Conservation (phyloP, 805 yeast genomes). For the Isabelozyma heimii region DNA sequence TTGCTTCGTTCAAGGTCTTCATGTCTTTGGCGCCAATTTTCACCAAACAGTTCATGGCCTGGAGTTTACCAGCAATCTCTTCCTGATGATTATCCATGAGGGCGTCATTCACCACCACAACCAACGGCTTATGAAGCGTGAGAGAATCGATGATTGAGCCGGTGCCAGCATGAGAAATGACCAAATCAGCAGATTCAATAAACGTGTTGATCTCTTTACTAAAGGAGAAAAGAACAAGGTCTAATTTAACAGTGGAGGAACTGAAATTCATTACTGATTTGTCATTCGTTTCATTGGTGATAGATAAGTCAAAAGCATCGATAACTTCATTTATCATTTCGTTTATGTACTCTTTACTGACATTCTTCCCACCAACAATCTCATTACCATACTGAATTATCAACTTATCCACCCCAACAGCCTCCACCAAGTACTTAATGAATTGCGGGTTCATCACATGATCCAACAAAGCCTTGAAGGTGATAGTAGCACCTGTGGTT, state of each 20-base stretch:
- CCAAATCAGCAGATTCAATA: slow-evolving; percentile 50
- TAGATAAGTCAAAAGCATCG: slow-evolving; percentile 6
- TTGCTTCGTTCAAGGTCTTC: neutral
- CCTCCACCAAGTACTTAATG: slow-evolving; percentile 34
- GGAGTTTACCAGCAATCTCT: slow-evolving; percentile 55
- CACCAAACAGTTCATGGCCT: neutral
- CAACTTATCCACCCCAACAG: slow-evolving; percentile 31
- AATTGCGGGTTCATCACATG: slow-evolving; percentile 26
- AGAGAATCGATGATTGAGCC: slow-evolving; percentile 86
- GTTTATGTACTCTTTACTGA: slow-evolving; percentile 21
- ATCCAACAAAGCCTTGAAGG: slow-evolving; percentile 62
- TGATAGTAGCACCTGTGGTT: slow-evolving; percentile 90
- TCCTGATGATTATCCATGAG: slow-evolving; percentile 88
- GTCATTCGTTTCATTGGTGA: neutral
- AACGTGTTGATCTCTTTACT: slow-evolving; percentile 24
- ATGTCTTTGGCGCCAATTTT: neutral
- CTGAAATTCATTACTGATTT: neutral
- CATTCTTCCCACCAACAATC: slow-evolving; percentile 12
- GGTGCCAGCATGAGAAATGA: slow-evolving; percentile 87
- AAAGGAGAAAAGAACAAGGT: slow-evolving; percentile 25
- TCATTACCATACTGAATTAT: slow-evolving; percentile 34
- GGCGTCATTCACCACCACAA: slow-evolving; percentile 67
- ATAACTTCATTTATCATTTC: slow-evolving; percentile 11
- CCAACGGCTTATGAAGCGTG: slow-evolving; percentile 50
- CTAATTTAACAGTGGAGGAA: slow-evolving; percentile 6